Percentiles rank a stretch among this genome's conserved stretches.
Conservation (phyloP, 108 stramenopile species). For the Skeletonema menzelii region DNA sequence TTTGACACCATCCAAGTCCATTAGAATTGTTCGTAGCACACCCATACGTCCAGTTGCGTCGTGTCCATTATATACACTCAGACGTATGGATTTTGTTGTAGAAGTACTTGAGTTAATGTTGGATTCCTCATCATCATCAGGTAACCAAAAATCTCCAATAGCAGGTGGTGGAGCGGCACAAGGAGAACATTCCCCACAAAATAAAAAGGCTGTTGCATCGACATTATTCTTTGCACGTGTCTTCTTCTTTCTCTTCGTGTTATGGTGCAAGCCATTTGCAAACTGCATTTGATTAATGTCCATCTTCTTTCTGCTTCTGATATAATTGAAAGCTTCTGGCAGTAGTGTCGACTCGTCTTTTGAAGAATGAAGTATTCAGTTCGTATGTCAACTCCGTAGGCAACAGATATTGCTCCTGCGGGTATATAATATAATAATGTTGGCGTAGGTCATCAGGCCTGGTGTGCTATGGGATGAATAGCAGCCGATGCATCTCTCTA, state of each 20-base stretch:
- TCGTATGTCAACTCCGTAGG: no score
- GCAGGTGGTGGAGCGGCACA: constrained; percentile 29
- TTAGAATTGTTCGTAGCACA: constrained; percentile 12
- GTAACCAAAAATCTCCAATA: constrained; percentile 1
- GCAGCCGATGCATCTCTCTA: no score
- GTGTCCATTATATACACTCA: neutral
- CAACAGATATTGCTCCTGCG: no score
- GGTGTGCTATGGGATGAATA: no score
- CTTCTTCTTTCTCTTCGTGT: neutral
- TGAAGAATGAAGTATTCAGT: no score
- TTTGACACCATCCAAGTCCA: constrained; percentile 21
- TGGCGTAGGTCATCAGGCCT: no score
- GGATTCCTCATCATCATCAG: constrained; percentile 3
- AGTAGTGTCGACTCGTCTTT: no score
- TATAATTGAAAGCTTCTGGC: no score
- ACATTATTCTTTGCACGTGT: neutral
- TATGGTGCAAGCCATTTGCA: neutral
- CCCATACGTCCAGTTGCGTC: neutral
- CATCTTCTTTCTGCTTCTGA: neutral
- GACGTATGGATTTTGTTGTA: neutral
- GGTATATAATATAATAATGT: no score
- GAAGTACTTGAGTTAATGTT: neutral
- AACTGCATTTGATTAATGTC: neutral
- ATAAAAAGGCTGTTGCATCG: constrained; percentile 12
- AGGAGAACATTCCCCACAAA: constrained; percentile 31